These are phyloP conservation scores for Nannochloris sp. DNA, from an alignment of 139 green algal genomes.

Conservation along the genomic window DNA sequence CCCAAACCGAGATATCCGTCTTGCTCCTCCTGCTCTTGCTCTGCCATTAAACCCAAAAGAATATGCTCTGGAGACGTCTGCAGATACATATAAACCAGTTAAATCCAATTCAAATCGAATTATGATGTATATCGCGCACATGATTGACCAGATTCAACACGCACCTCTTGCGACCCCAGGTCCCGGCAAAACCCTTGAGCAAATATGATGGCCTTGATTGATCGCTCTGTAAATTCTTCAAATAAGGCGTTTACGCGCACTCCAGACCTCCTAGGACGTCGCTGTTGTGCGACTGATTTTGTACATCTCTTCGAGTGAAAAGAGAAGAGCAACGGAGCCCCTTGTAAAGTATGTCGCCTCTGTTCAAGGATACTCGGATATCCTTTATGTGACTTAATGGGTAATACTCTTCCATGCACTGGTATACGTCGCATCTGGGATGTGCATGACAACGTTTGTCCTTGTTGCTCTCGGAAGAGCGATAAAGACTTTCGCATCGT, in stretches of 20 bases:
- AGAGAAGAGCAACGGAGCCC: too few relatives aligned
- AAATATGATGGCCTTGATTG: slow-evolving; percentile 77
- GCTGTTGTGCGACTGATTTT: too few relatives aligned
- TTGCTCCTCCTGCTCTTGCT: slow-evolving; percentile 37
- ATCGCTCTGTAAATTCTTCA: slow-evolving; percentile 74
- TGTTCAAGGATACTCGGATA: too few relatives aligned
- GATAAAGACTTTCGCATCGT: too few relatives aligned
- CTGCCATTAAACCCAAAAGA: slow-evolving; percentile 76
- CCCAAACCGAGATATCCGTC: slow-evolving; percentile 61
- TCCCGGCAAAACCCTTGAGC: slow-evolving; percentile 61
- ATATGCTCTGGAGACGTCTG: slow-evolving; percentile 77
- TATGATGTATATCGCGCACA: neutral
- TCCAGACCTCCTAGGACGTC: neutral
- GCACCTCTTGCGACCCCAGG: slow-evolving; percentile 48
- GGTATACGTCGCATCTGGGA: too few relatives aligned
- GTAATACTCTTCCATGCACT: too few relatives aligned
- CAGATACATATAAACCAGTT: neutral
- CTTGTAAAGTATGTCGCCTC: too few relatives aligned
- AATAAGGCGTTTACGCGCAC: slow-evolving; percentile 27
- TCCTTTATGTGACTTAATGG: too few relatives aligned
- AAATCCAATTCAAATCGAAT: neutral
- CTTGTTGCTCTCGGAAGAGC: too few relatives aligned
- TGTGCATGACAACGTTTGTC: too few relatives aligned
- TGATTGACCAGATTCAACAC: neutral
- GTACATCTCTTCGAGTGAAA: too few relatives aligned